phyloP scores from a whole-genome alignment of 73 alveolate species.

The Symbiodinium natans region DNA sequence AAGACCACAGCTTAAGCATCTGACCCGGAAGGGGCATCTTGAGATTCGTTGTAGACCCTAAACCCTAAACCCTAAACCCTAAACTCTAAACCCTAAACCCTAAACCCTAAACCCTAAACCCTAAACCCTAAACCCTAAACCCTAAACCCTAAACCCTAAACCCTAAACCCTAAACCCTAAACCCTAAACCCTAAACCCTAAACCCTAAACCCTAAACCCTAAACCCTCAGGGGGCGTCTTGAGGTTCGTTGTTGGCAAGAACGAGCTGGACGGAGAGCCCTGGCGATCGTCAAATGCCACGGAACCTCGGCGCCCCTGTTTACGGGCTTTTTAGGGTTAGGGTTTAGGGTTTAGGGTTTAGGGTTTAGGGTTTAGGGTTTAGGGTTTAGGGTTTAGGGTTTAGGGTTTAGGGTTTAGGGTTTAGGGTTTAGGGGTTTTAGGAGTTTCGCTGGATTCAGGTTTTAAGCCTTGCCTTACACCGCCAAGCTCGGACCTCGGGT shows the following conservation, averaged over 20 bases:
- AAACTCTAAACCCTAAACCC: too few relatives aligned
- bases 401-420: not conserved
- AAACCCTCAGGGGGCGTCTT: not conserved
- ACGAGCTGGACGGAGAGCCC: slow-evolving; percentile 83
- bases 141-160: too few relatives aligned
- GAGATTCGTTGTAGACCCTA: too few relatives aligned
- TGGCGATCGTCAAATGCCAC: slow-evolving; percentile 4
- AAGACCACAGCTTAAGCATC: too few relatives aligned
- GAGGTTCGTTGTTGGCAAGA: slow-evolving; percentile 14
- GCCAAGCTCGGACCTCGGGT: too few relatives aligned
- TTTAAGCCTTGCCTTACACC: too few relatives aligned
- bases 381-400: not conserved
- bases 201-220: not conserved
- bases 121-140: too few relatives aligned
- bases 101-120: too few relatives aligned
- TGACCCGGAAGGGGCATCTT: too few relatives aligned
- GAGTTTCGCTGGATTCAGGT: too few relatives aligned
- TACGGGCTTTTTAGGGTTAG: not conserved
- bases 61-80: too few relatives aligned
- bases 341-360: not conserved
- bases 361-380: not conserved
- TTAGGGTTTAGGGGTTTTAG: too few relatives aligned
- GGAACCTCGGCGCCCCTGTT: not conserved
- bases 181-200: not conserved
- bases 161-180: not conserved